These are phyloP conservation scores for Globisporangium parvum DNA, from an alignment of 352 stramenopile species.

Conservation along the genomic window DNA sequence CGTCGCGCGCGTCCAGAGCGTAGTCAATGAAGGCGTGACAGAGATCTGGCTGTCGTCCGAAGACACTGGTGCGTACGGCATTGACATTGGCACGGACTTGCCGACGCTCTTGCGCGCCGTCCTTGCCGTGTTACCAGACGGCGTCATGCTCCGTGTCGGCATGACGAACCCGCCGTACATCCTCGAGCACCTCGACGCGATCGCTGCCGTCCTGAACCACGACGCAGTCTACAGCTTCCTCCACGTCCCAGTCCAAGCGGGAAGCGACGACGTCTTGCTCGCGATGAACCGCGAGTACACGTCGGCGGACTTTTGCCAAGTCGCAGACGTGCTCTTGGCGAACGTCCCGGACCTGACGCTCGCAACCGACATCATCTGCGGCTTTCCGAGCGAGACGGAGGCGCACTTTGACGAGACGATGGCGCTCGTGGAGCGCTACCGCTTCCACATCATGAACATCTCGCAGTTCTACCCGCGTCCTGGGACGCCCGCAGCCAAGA, in stretches of 20 bases:
- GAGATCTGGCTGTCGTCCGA: slow-evolving; percentile 92
- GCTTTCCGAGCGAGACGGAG: slow-evolving; percentile 88
- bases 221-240: slow-evolving; percentile 86
- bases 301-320: slow-evolving; percentile 60
- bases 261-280: slow-evolving; percentile 79
- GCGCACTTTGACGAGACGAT: slow-evolving; percentile 88
- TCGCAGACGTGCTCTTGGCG: slow-evolving; percentile 68
- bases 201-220: slow-evolving; percentile 81
- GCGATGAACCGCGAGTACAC: slow-evolving; percentile 92
- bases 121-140: slow-evolving; percentile 53
- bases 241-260: slow-evolving; percentile 90
- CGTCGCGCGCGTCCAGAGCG: slow-evolving; percentile 49
- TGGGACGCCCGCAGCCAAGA: slow-evolving; percentile 86
- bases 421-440: slow-evolving; percentile 80
- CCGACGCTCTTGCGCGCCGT: slow-evolving; percentile 59
- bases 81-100: slow-evolving; percentile 84
- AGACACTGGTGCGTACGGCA: slow-evolving; percentile 90
- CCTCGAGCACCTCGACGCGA: slow-evolving; percentile 74
- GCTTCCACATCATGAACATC: slow-evolving; percentile 91
- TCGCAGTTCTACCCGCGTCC: slow-evolving; percentile 91
- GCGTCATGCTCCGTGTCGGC: slow-evolving; percentile 87
- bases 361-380: slow-evolving; percentile 92
- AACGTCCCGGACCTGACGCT: slow-evolving; percentile 81
- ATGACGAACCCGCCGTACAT: slow-evolving; percentile 95
- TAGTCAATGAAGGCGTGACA: slow-evolving; percentile 77